Evolutionary conservation across 2,329 filamentous ascomycete species (phyloP), one percentile per base, ranked within the genome.

Genomic region (Arthrobotrys sinensis): DNA sequence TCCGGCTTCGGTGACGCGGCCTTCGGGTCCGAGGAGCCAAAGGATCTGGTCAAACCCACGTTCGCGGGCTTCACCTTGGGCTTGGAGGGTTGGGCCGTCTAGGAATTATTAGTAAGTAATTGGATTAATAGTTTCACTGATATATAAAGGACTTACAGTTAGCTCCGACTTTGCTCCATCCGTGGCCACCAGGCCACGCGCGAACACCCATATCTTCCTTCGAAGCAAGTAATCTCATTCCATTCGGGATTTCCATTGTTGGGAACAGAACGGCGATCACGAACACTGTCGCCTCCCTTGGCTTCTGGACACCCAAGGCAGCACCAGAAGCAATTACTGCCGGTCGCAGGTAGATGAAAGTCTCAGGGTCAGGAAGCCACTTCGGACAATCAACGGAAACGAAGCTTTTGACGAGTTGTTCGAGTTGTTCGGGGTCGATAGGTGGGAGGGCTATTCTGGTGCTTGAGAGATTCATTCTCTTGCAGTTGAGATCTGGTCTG

Each of bases 131-230:
- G 40, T 10, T 36, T 53, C 48, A n/a, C 46, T 63, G 34, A 40
- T 1, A 32, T 28, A 48, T 4, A 10, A 48, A 38, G 84, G 97
- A 57, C 73, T 48, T 66, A 77, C 73, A 97, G 87, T 97, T 97
- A 79, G 94, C 94, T 68, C 94, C 94, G 38, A 97, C 89, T 86
- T 97, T 97, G 78, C 94, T 93, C 83, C 92, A 94, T 0, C 94
- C 94, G 84, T 96, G 97, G 8, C 95, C 94, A 79, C 94, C 94
- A 19, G 93, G 93, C 94, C 94, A 97, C 11, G 94, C 94, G 80
- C 94, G 91, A 73, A 97, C 80, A 38, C 55, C 90, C 87, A 91
- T 93, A 84, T 97, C 93, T 80, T 94, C 90, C 69, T 90, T 89
- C 53, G 89, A 92, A 0, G 94, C 95, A 83, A 95, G 89, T 53